Evolutionary conservation across 192 early-diverging fungal genomes (phyloP).

Genomic region (Linnemannia hyalina): DNA sequence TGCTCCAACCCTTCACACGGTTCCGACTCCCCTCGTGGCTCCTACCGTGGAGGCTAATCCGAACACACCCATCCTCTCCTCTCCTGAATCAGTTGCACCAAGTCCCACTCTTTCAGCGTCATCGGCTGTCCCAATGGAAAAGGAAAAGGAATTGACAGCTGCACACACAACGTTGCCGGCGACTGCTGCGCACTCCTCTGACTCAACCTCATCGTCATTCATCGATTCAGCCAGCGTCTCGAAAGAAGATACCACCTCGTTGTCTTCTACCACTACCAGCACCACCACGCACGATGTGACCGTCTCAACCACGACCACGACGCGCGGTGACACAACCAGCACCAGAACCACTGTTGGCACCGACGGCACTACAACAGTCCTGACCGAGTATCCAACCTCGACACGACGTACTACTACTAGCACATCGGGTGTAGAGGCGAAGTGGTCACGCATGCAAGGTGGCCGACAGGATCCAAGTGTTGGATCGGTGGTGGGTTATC

Average conservation of each 20-base stretch:
- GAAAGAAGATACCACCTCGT: background rate
- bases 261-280: background rate
- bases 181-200: background rate
- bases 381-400: slow-evolving; percentile 38
- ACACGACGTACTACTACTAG: slow-evolving; percentile 16
- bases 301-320: slow-evolving; percentile 43
- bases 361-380: slow-evolving; percentile 34
- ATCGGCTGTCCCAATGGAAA: background rate
- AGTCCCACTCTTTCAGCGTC: background rate
- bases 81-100: background rate
- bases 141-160: background rate
- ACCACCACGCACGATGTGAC: slow-evolving; percentile 15
- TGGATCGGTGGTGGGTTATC: background rate
- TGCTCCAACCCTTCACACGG: background rate
- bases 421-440: slow-evolving; percentile 16
- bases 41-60: background rate
- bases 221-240: background rate
- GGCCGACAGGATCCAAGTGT: background rate
- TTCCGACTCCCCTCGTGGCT: background rate
- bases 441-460: slow-evolving; percentile 1
- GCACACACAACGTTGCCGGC: background rate
- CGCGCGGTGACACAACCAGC: slow-evolving; percentile 13
- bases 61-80: background rate
- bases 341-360: slow-evolving; percentile 34
- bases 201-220: background rate